Evolutionary conservation across 2,329 filamentous ascomycete species (phyloP).

Genomic region (Beauveria scarabaeidicola): DNA sequence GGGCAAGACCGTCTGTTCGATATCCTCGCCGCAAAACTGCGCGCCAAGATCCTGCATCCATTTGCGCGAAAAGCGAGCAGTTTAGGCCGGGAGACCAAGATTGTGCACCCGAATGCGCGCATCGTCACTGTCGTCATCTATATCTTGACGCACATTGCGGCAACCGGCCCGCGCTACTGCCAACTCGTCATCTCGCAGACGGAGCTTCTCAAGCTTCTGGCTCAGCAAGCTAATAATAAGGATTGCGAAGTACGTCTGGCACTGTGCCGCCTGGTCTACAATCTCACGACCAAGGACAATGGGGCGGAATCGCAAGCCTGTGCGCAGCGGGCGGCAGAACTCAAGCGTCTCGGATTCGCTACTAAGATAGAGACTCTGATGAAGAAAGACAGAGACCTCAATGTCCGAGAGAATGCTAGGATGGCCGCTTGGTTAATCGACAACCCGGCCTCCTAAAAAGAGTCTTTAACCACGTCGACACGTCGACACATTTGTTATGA

Average conservation of each 20-base stretch:
- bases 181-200: constrained; percentile 70
- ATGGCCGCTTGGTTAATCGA: constrained; percentile 67
- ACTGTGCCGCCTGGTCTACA: constrained; percentile 76
- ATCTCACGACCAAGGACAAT: constrained; percentile 78
- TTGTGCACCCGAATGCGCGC: constrained; percentile 53
- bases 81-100: constrained; percentile 33
- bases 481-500: not conserved
- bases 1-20: constrained; percentile 73
- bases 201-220: constrained; percentile 63
- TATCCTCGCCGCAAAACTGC: constrained; percentile 70
- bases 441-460: constrained; percentile 21
- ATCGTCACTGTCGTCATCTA: constrained; percentile 72
- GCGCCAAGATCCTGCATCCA: constrained; percentile 48
- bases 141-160: constrained; percentile 81
- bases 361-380: constrained; percentile 53
- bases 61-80: constrained; percentile 35
- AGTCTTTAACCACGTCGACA: not conserved
- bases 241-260: constrained; percentile 67
- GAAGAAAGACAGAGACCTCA: constrained; percentile 63
- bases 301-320: constrained; percentile 57
- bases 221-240: constrained; percentile 64
- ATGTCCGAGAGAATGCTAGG: constrained; percentile 78
- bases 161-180: constrained; percentile 68
- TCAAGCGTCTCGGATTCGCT: constrained; percentile 65
- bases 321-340: constrained; percentile 55